These are phyloP conservation scores for Eudorina sp. DNA, from an alignment of 139 green algal genomes.

Conservation along the genomic window DNA sequence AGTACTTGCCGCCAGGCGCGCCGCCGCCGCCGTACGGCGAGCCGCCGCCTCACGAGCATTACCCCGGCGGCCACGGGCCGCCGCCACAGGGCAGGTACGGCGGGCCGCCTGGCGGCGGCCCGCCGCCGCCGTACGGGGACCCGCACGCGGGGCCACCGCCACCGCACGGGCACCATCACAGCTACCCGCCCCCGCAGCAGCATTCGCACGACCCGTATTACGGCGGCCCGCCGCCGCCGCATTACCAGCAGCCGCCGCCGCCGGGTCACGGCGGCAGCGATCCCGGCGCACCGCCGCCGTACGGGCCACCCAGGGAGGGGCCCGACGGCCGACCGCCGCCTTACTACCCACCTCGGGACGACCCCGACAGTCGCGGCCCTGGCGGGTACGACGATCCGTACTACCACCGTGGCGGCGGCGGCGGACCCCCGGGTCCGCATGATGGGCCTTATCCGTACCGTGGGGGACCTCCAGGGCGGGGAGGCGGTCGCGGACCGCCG, in stretches of 20 bases:
- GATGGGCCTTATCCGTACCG: constrained; percentile 10
- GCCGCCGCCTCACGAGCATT: constrained; percentile 16
- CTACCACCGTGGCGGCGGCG: neutral
- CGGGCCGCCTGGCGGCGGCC: neutral
- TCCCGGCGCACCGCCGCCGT: neutral
- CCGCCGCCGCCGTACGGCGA: neutral
- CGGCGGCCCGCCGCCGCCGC: neutral
- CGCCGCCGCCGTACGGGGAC: neutral
- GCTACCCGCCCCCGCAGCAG: neutral
- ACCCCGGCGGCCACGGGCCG: neutral
- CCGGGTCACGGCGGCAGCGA: neutral
- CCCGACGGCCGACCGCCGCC: constrained; percentile 22
- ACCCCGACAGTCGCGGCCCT: neutral
- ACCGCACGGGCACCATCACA: neutral
- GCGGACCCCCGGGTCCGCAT: neutral
- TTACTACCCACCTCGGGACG: neutral
- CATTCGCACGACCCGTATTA: constrained; percentile 17
- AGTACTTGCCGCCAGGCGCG: neutral
- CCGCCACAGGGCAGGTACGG: neutral
- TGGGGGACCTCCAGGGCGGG: neutral
- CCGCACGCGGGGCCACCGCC: neutral
- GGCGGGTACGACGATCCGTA: constrained; percentile 20
- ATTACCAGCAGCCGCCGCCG: neutral
- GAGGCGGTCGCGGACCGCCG: neutral
- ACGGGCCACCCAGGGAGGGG: neutral